Evolutionary conservation across 306 rosid species (phyloP).

Genomic region (Cucurbita ficifolia): DNA sequence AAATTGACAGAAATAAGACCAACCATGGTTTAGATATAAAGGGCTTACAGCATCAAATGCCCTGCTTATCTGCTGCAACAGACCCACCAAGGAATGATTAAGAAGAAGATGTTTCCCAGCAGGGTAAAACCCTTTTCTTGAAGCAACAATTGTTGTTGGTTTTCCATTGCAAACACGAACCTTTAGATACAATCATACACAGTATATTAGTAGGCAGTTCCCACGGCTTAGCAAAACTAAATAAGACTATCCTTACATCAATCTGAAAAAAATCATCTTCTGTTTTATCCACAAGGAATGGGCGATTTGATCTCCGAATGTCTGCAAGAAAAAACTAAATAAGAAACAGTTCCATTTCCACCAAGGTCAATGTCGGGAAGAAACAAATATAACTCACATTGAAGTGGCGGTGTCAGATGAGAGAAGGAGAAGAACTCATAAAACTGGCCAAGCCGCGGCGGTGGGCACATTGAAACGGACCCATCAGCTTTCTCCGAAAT

Average conservation of each 20-base stretch:
- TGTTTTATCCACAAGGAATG: slow-evolving; percentile 70
- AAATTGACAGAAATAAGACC: not conserved
- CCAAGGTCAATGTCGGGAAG: not conserved
- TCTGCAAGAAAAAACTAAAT: slow-evolving; percentile 34
- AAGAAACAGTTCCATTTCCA: not conserved
- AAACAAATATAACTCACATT: slow-evolving; percentile 33
- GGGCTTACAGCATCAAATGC: slow-evolving; percentile 74
- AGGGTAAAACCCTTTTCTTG: slow-evolving; percentile 79
- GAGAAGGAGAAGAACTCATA: slow-evolving; percentile 86
- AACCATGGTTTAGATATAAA: not conserved
- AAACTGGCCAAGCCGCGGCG: slow-evolving; percentile 76
- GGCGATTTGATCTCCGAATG: slow-evolving; percentile 75
- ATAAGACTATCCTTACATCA: slow-evolving; percentile 38
- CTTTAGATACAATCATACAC: slow-evolving; percentile 25
- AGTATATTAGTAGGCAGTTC: not conserved
- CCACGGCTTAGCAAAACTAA: not conserved
- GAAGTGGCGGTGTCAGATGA: slow-evolving; percentile 71
- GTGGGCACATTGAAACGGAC: slow-evolving; percentile 64
- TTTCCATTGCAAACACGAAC: slow-evolving; percentile 90
- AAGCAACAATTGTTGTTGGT: slow-evolving; percentile 75
- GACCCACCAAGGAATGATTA: slow-evolving; percentile 60
- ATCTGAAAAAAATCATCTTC: slow-evolving; percentile 91
- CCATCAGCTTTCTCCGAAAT: slow-evolving; percentile 22
- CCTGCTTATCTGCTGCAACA: slow-evolving; percentile 86
- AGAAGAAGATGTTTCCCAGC: slow-evolving; percentile 70